Base-by-base conservation (phyloP, 1,284 basidiomycete species). In the Rhizoctonia solani region DNA sequence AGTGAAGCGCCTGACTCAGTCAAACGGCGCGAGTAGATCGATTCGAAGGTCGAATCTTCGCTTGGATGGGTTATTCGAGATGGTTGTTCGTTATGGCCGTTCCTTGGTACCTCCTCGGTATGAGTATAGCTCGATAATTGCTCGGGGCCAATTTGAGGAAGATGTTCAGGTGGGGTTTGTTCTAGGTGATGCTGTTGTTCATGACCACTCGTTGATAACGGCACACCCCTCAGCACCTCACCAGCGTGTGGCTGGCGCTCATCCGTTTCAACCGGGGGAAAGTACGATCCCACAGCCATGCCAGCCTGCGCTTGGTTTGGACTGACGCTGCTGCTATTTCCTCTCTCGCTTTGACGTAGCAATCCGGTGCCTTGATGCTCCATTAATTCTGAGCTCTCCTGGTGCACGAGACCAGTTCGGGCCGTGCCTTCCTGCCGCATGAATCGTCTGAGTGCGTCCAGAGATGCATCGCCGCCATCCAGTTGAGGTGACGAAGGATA, bases 391-490 rank as follows among this genome's bases (percentile, higher is more conserved):
- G n/a, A n/a, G n/a, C n/a, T n/a, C n/a, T 39, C 34, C 34, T 21
- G 44, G 44, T 21, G n/a, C n/a, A n/a, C 44, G n/a, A n/a, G 37
- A 30, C 37, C 54, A 27, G 54, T 16, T 8, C n/a, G n/a, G n/a
- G n/a, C n/a, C n/a, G n/a, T n/a, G n/a, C 25, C 32, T 6, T 46
- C 19, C 44, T 46, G 37, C 8, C 23, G 29, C 13, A 46, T 34
- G 52, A 63, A 63, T 11, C 58, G 58, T 47, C 58, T 50, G 21
- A 63, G 19, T 41, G 58, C 58, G 41, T 63, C 58, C 8, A 63
- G 50, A 32, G 58, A 63, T 23, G 58, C 58, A 1, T 30, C 27
- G 19, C 39, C 37, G 34, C 52, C 41, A 19, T 63, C 58, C 14
- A 32, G n/a, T 63, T 21, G 58, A 29, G 58, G 37, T n/a, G 34